Evolutionary conservation across 306 rosid species (phyloP), one percentile per base, ranked within the genome.

Genomic region (Vicia sativa): DNA sequence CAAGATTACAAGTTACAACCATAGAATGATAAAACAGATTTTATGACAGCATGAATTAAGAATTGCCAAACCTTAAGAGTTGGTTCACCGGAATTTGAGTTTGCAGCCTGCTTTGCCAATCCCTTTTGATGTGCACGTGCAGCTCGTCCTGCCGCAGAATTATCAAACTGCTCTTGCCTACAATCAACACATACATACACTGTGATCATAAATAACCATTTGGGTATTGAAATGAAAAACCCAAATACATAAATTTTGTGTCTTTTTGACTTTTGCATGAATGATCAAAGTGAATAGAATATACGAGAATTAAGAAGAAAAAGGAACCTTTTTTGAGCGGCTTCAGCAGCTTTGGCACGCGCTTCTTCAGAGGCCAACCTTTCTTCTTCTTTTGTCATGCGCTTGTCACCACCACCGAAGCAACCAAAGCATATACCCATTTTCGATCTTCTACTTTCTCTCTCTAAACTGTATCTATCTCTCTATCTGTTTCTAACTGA

Each of bases 111-210:
- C 81, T 88, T 91, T 63, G 89, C 91, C 56, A 77, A 60, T 64
- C 65, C 88, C 76, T 81, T 83, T 49, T 75, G 77, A 62, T 90
- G 99, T 67, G 97, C 96, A 14, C 86, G 96, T 0, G 92, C 96
- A 68, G 97, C 95, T 77, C 91, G 76, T 74, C 92, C 99, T n/a
- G 96, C 91, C 11, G 95, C 78, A 72, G 97, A 87, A 48, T 87
- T 85, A 26, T 95, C 89, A 70, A 80, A 86, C 64, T 89, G 78
- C 78, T 85, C 97, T 78, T 88, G 90, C 86, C 99, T 93, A 83
- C 75, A 67, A 73, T 66, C 56, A 55, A 67, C 61, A n/a, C 15
- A 26, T 28, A 59, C 41, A 62, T 16, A 50, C 21, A 41, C 28
- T 18, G 52, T 18, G 2, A 52, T 34, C 60, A 62, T 21, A 3